Conservation (phyloP, 148 eudicot species). For the Diospyros lotus region DNA sequence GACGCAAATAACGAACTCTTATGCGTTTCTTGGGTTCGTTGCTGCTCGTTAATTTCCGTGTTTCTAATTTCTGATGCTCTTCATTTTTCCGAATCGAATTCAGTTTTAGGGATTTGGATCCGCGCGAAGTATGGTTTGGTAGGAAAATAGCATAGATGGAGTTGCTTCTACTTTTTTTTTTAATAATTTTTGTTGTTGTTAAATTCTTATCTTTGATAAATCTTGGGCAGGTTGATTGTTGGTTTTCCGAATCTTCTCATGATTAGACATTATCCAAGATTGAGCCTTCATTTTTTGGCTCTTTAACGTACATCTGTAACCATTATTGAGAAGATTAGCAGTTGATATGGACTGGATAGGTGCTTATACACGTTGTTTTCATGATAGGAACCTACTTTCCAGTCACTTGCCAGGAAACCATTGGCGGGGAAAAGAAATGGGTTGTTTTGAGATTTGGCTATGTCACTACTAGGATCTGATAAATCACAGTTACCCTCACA, state of each 20-base stretch:
- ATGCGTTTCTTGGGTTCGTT: neutral
- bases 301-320: neutral
- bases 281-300: no score
- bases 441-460: neutral
- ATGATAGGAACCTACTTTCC: neutral
- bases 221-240: neutral
- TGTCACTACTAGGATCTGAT: neutral
- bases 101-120: neutral
- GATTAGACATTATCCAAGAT: neutral
- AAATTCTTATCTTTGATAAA: neutral
- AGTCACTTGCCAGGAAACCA: neutral
- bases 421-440: neutral
- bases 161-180: neutral
- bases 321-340: neutral
- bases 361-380: neutral
- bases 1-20: neutral
- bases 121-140: neutral
- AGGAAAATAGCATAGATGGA: neutral
- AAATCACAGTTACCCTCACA: neutral
- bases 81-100: neutral
- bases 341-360: neutral
- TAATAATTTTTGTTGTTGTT: neutral
- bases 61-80: neutral
- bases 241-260: neutral
- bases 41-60: neutral